These are phyloP conservation scores for Escallonia herrerae DNA, from an alignment of 129 eudicot genomes.

Conservation along the genomic window DNA sequence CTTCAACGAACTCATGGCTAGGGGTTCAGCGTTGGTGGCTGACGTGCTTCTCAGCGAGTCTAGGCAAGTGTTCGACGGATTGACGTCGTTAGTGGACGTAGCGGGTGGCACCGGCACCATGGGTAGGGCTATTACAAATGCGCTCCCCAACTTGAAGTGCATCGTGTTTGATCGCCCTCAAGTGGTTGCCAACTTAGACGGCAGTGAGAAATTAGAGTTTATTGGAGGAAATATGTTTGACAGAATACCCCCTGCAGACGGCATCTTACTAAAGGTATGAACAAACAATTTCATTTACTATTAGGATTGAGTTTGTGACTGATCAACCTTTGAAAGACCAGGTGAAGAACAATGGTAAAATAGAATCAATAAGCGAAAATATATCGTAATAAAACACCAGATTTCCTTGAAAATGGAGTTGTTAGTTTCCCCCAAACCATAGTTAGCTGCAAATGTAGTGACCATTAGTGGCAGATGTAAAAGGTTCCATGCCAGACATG, in stretches of 20 bases:
- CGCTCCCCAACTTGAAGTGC: slow-evolving; percentile 2
- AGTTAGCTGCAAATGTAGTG: too few relatives aligned
- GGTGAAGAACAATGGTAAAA: too few relatives aligned
- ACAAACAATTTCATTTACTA: too few relatives aligned
- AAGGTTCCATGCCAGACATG: too few relatives aligned
- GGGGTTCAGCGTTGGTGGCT: slow-evolving; percentile 1
- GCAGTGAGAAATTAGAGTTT: not conserved
- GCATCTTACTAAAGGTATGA: not conserved
- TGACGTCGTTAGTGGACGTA: slow-evolving; percentile 8
- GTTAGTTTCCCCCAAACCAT: too few relatives aligned
- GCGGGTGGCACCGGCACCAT: slow-evolving; percentile 15
- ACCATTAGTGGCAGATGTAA: too few relatives aligned
- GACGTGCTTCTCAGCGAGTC: not conserved
- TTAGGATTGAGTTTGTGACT: too few relatives aligned
- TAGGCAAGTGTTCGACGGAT: slow-evolving; percentile 1
- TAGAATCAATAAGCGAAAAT: too few relatives aligned
- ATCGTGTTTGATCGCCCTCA: slow-evolving; percentile 12
- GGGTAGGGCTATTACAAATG: not conserved
- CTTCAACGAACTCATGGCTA: slow-evolving; percentile 12
- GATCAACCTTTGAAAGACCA: too few relatives aligned
- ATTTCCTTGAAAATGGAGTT: too few relatives aligned
- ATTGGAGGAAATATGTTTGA: slow-evolving; percentile 7
- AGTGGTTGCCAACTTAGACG: slow-evolving; percentile 9
- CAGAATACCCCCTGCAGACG: not conserved
- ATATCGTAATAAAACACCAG: too few relatives aligned